Evolutionary conservation across 2,329 filamentous ascomycete genomes (phyloP).

Genomic region (Tolypocladium album): DNA sequence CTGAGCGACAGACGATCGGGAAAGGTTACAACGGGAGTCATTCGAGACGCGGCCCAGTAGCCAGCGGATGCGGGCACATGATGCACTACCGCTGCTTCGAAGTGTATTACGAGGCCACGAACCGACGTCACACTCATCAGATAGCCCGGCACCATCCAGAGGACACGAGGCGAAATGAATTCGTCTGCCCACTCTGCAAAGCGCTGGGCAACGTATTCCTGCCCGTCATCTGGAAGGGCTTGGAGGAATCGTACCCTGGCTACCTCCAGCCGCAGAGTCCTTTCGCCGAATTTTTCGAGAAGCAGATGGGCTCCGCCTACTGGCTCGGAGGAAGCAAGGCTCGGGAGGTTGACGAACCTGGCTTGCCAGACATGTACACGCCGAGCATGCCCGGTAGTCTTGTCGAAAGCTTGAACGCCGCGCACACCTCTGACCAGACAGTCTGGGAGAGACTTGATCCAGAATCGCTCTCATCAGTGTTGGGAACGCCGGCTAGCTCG

Average conservation of each 20-base stretch:
- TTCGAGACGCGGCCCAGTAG: constrained; percentile 64
- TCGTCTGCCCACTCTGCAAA: constrained; percentile 94
- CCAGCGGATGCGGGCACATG: constrained; percentile 89
- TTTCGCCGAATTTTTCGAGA: constrained; percentile 61
- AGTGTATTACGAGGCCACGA: constrained; percentile 75
- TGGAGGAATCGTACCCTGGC: constrained; percentile 74
- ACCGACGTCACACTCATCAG: constrained; percentile 77
- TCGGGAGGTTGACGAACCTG: constrained; percentile 19
- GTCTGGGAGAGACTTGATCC: constrained; percentile 30
- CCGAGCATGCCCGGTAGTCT: constrained; percentile 27
- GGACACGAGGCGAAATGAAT: constrained; percentile 67
- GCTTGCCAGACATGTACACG: constrained; percentile 18
- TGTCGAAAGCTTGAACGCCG: constrained; percentile 24
- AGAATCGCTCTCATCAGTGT: constrained; percentile 17
- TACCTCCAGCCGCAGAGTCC: constrained; percentile 47
- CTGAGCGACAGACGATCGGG: constrained; percentile 73
- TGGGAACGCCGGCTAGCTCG: constrained; percentile 31
- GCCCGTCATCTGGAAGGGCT: constrained; percentile 89
- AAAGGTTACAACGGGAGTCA: constrained; percentile 72
- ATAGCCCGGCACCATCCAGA: constrained; percentile 94
- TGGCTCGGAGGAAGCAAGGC: constrained; percentile 29
- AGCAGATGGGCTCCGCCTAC: constrained; percentile 38
- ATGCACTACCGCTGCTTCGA: constrained; percentile 98
- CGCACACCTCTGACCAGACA: constrained; percentile 24
- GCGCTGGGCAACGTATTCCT: constrained; percentile 91